Percentiles rank a stretch among this genome's conserved stretches.
Evolutionary conservation across 176 grass and related monocot species (phyloP).

Genomic region (Puya raimondii): DNA sequence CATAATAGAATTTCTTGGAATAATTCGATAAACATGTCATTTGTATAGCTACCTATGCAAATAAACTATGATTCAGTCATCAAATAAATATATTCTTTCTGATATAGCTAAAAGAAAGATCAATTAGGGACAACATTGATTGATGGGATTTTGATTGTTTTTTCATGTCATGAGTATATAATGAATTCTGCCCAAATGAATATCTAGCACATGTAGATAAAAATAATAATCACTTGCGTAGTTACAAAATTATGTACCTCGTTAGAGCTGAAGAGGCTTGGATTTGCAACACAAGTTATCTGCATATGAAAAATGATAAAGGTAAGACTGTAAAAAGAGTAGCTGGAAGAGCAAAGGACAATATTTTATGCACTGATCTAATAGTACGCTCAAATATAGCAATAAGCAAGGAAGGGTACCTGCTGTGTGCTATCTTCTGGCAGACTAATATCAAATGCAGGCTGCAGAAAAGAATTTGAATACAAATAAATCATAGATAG

Average conservation of each 20-base stretch:
- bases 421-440: slow-evolving; percentile 54
- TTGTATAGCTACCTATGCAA: neutral
- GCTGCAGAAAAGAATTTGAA: slow-evolving; percentile 17
- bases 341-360: slow-evolving; percentile 18
- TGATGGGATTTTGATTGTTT: neutral
- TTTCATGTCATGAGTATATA: neutral
- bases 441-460: slow-evolving; percentile 67
- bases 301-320: slow-evolving; percentile 29
- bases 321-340: slow-evolving; percentile 3
- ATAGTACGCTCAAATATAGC: neutral
- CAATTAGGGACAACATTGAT: neutral
- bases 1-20: neutral
- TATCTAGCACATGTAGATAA: neutral
- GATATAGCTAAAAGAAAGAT: neutral
- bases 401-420: slow-evolving; percentile 26
- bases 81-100: neutral
- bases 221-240: neutral
- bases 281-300: slow-evolving; percentile 86
- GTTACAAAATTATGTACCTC: slow-evolving; percentile 41
- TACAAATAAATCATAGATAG: neutral
- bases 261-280: slow-evolving; percentile 72
- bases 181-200: neutral
- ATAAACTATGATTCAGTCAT: neutral
- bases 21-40: neutral
- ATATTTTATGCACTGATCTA: neutral